Evolutionary conservation across 768 basidiomycete species (phyloP), one percentile per base, ranked within the genome.

Genomic region (Leccinum subtestaceum): DNA sequence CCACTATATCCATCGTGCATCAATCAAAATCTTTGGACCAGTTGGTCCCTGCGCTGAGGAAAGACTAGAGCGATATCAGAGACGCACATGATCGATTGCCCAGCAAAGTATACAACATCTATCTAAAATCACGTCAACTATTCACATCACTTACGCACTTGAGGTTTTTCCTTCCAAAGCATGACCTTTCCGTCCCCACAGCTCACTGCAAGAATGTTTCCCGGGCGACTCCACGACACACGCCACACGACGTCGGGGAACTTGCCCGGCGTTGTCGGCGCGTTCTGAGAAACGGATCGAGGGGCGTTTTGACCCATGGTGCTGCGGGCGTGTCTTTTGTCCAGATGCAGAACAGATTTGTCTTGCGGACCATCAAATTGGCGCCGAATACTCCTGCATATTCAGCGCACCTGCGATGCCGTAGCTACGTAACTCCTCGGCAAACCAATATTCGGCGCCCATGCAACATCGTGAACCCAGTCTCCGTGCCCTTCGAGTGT

Each of bases 181-280:
- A 91, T 94, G 21, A 99, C 96, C 75, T 97, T 98, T 12, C 97
- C 97, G 70, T 99, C 97, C 10, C 95, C 95, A 73, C 95, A 96
- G 72, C 93, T 94, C 47, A 99, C 97, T 0, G 96, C 95, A 49
- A 98, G 80, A 53, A 99, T 83, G 70, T 98, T 98, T 17, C 96
- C 97, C 1, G 95, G 93, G 25, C 98, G 82, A 63, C 93, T 95
- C 97, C 97, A 99, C 48, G 91, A 93, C 34, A 98, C 94, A n/a
- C 96, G 84, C 97, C 96, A 98, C 25, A 98, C 95, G 5, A 95
- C 93, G 71, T 98, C 96, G 2, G 93, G 92, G 78, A 98, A 98
- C 71, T 90, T 94, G 23, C 91, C 91, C 15, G 84, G 75, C 70
- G 73, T 77, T 46, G 71, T 74, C 8, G 78, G 77, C 8, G 80